A percentile compares a stretch with the other conserved stretches of the same genome.
These are phyloP conservation scores for Ophiostoma perfectum DNA, from an alignment of 2,329 filamentous ascomycete genomes.

Conservation along the genomic window DNA sequence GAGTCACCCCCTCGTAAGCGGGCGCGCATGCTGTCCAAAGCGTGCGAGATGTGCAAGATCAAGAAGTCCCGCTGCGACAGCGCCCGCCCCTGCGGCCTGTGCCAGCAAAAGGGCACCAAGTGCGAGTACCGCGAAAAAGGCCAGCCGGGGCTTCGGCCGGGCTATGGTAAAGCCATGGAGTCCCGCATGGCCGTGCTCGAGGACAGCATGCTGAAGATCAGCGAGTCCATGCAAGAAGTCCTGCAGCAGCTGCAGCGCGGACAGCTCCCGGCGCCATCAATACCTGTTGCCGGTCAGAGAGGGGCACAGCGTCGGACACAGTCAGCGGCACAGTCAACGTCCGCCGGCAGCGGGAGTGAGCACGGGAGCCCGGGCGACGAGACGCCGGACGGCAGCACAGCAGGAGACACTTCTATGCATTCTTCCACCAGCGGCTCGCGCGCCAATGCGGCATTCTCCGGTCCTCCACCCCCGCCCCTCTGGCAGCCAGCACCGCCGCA, in stretches of 20 bases:
- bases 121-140: conserved; percentile 23
- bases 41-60: conserved; percentile 24
- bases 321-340: background rate
- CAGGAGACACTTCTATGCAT: background rate
- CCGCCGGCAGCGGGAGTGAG: background rate
- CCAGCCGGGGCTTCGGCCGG: conserved; percentile 23
- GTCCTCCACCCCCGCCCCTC: background rate
- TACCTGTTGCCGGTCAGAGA: background rate
- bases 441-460: background rate
- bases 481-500: background rate
- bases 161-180: conserved; percentile 25
- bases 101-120: conserved; percentile 21
- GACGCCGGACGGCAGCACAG: background rate
- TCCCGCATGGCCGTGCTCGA: conserved; percentile 20
- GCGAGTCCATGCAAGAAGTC: conserved; percentile 20
- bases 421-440: background rate
- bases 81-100: conserved; percentile 20
- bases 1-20: conserved; percentile 9
- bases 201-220: conserved; percentile 20
- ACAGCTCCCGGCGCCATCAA: background rate
- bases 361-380: conserved; percentile 6
- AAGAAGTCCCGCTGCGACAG: conserved; percentile 26
- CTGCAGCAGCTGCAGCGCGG: conserved; percentile 14
- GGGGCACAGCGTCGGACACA: no score
- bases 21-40: conserved; percentile 16